Conservation (phyloP, 2,329 filamentous ascomycete genomes). For the Colletotrichum lindemuthianum region DNA sequence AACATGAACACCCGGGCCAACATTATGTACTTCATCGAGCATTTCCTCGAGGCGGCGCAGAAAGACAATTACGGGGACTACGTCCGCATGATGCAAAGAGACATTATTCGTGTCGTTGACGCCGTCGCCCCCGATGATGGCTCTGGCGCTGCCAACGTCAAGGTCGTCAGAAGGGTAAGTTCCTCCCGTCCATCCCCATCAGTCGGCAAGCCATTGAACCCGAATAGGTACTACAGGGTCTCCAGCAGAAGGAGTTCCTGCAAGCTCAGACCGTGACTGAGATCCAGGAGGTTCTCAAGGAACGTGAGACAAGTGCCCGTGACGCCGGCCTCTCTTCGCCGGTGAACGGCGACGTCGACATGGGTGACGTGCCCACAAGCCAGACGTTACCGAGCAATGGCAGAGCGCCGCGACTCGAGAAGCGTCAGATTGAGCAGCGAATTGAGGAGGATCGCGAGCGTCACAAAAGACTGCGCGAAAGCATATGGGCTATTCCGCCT, state of each 20-base stretch:
- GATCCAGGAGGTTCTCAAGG: constrained; percentile 84
- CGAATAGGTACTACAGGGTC: constrained; percentile 70
- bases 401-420: constrained; percentile 68
- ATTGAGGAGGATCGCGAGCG: constrained; percentile 97
- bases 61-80: constrained; percentile 83
- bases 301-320: constrained; percentile 74
- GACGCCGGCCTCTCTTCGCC: constrained; percentile 66
- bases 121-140: constrained; percentile 89
- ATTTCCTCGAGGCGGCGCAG: constrained; percentile 86
- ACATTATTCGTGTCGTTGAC: constrained; percentile 91
- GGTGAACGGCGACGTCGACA: constrained; percentile 50
- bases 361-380: constrained; percentile 53
- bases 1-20: constrained; percentile 98
- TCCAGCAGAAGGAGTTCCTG: constrained; percentile 78
- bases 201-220: constrained; percentile 14
- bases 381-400: constrained; percentile 51
- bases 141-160: constrained; percentile 91
- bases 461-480: constrained; percentile 91
- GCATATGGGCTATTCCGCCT: constrained; percentile 87
- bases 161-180: constrained; percentile 84
- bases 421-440: constrained; percentile 90
- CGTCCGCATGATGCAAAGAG: constrained; percentile 92
- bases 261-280: constrained; percentile 78
- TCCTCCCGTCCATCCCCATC: background rate
- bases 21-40: constrained; percentile 99